Percentiles rank a stretch among this genome's conserved stretches.
Conservation (phyloP, 192 early-diverging fungal genomes). For the Obelidium mucronatum region DNA sequence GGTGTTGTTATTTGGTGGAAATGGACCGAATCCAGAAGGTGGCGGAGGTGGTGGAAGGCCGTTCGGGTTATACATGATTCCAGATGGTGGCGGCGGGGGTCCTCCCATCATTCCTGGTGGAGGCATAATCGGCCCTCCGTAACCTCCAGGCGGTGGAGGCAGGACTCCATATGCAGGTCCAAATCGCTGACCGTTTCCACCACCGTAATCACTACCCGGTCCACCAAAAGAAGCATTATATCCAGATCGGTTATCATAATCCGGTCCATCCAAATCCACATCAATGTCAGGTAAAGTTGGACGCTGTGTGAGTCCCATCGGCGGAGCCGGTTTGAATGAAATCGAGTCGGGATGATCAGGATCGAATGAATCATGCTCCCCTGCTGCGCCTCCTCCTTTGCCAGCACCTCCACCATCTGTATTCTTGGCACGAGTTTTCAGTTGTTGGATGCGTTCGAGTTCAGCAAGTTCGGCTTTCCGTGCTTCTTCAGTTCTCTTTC, state of each 20-base stretch:
- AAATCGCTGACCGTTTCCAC: background rate
- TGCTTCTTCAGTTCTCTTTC: slow-evolving; percentile 55
- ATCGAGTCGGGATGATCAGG: slow-evolving; percentile 14
- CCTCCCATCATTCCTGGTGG: background rate
- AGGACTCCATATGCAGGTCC: background rate
- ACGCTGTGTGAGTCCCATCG: slow-evolving; percentile 26
- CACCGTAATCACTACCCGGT: background rate
- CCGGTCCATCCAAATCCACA: slow-evolving; percentile 32
- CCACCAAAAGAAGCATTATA: background rate
- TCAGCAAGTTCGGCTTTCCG: slow-evolving; percentile 51
- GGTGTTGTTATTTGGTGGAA: too few relatives aligned
- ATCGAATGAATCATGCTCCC: background rate
- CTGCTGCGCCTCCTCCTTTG: background rate
- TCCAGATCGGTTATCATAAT: background rate
- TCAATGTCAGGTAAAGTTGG: slow-evolving; percentile 36
- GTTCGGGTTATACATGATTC: background rate
- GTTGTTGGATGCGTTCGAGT: slow-evolving; percentile 31
- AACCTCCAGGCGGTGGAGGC: background rate
- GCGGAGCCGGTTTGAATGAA: slow-evolving; percentile 17
- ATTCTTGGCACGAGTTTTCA: slow-evolving; percentile 10
- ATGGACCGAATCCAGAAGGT: too few relatives aligned
- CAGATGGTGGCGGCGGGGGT: background rate
- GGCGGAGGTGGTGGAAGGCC: background rate
- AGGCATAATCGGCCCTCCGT: background rate
- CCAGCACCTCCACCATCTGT: background rate